Base-by-base conservation (phyloP, 345 rosid genomes). In the Dipteronia dyeriana region DNA sequence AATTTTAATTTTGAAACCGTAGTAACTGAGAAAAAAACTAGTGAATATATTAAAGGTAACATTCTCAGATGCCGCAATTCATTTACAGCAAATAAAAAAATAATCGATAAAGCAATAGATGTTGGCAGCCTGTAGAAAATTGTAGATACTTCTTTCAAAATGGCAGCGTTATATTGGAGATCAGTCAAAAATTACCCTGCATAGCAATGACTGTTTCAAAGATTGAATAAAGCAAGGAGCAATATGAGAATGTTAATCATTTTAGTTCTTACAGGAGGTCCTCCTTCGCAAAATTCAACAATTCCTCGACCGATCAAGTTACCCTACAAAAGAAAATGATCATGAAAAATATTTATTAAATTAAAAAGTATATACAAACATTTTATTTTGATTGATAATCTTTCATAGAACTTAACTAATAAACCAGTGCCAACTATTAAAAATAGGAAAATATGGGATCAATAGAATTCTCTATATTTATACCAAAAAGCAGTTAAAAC, bases 281-380 rank as follows among this genome's bases (percentile, higher is more conserved):
- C 97, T 76, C 88, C 97, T 45, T 89, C 94, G 77, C 97, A 95
- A 71, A 93, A 87, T 81, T 95, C 95, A 75, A 95, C 75, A 75
- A 95, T 26, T 74, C 90, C 97, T 69, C 90, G 90, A 76, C 90
- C 97, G 80, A 95, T 68, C 91, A 91, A 62, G 84, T 71, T 83
- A 78, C 97, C 97, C 88, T 95, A 86, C 8, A 56, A 77, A 71
- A 71, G n/a, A 72, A 67, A 76, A 60, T 19, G 57, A 74, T 7
- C 17, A 41, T 34, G 39, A 8, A 22, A 17, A 34, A 45, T 51
- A 45, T 78, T 76, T 45, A 29, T 57, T 60, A 72, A 70, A 31
- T 74, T 41, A 43, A 29, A 59, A 19, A 51, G 14, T 12, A 45
- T 45, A 23, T 45, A 25, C 39, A 14, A 62, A 62, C 66, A 68